Evolutionary conservation across 75 land plant species (phyloP), one percentile per base, ranked within the genome.

Genomic region (Picea glauca): DNA sequence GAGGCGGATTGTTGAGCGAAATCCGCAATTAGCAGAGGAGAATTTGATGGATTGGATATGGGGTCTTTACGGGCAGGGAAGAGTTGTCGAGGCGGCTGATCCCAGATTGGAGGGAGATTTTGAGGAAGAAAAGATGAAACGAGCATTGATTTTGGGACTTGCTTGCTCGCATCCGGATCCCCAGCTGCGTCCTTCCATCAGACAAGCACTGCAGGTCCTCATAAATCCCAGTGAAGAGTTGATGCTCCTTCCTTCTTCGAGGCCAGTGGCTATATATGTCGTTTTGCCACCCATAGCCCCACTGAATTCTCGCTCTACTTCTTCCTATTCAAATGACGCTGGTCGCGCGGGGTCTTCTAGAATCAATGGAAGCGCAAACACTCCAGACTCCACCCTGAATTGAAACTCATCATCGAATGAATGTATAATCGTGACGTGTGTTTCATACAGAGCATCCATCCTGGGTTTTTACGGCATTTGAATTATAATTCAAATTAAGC

Each of bases 81-180:
- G 30, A 32, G 35, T 87, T 1, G n/a, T 83, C 8, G 80, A 81
- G 20, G 92, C 85, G 0, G 79, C 73, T 2, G 92, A 91, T 66
- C 62, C 73, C 3, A 81, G 67, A 20, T 75, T 91, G 33, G 43
- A 9, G 4, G 46, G 5, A 7, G 40, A 79, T 2, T 87, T 32
- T 58, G 83, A 85, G 15, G 43, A 63, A 62, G 77, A 75, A 18
- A 78, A 91, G 63, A 79, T 85, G 77, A 78, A 59, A n/a, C 50
- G 65, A 4, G 60, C 88, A 32, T 46, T 89, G 26, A 72, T 50
- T 33, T 73, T 90, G 32, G 90, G 92, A 0, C 50, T 90, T 59
- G 81, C 82, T 60, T 92, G 93, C 78, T 84, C 88, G 5, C 86
- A 83, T 56, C 91, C 87, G 8, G 86, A 87, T 63, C 82, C 75